Evolutionary conservation across 768 basidiomycete genomes (phyloP), one percentile per base, ranked within the genome.

Genomic region (Calocybe cyanea): DNA sequence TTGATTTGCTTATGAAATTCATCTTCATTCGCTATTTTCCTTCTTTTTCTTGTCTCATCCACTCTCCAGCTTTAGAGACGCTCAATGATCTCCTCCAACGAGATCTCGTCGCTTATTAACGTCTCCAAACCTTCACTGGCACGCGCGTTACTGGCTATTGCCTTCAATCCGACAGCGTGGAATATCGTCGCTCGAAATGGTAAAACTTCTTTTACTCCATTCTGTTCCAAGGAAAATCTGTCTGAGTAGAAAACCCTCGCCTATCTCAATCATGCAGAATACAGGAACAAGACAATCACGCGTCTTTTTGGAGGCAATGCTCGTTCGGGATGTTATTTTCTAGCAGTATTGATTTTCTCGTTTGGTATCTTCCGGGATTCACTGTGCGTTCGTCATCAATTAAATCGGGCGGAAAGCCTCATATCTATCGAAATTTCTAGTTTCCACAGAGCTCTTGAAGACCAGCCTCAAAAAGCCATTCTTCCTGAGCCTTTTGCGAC

Each of bases 91-190:
- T 38, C 46, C 36, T 19, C 20, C 6, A 17, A 20, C 36, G 48
- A 54, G 41, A 36, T 54, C 25, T 15, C 45, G 25, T 46, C 60
- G n/a, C 42, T 68, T 32, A 57, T 95, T 2, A 83, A 95, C 67
- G 58, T 75, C 21, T 77, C 71, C 23, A 77, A 90, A 56, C 59
- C 67, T 5, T 88, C 88, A 17, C 62, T 97, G 32, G 76, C 75
- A 57, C 42, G 87, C 14, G 80, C 81, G 0, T 50, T 92, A n/a
- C 65, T 77, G 3, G 64, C 85, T 48, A 89, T 95, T 39, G 59
- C 80, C 1, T 97, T 97, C 72, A 97, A 97, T 57, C 95, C 95
- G 0, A 82, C 83, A 1, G 92, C 86, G 48, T 99, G 95, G 95
- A 99, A 99, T 65, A 81, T 92, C 51, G 81, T 94, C 21, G 95